Base-by-base conservation (phyloP, 176 grass and related monocot species). In the Guadua angustifolia region DNA sequence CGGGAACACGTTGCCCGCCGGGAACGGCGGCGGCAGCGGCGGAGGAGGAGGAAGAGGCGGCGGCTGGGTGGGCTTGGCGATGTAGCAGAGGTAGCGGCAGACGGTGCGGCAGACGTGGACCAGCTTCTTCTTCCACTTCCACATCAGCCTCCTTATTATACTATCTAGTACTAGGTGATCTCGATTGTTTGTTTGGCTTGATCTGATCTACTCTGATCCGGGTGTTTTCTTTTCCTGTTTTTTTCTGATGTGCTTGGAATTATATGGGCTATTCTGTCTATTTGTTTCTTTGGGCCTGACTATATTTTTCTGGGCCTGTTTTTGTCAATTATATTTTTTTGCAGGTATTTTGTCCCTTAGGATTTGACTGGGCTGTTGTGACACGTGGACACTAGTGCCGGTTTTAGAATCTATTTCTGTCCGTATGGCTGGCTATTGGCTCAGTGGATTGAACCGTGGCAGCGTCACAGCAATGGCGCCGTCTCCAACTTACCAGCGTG, bases 1-100 rank as follows among this genome's bases (percentile, higher is more conserved):
- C 42, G 96, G 96, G 89, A 99, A 99, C 32, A 83, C 89, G 69
- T 60, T 68, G 1, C 60, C 59, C 0, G 21, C 73, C 47, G 78
- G 75, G 15, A 38, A 1, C 45, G 73, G 62, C 74, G 65, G 38
- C 21, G 79, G 13, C 24, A 79, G 33, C 24, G 39, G n/a, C n/a
- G n/a, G 55, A 70, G 26, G 33, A 12, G 26, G 15, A 6, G 77
- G 35, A 42, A 43, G 56, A 43, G 42, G 25, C 3, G 69, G 64
- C 6, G 57, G 51, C 1, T 55, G 47, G 22, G n/a, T 4, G 65
- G 62, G 55, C 44, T 11, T 87, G n/a, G 56, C 33, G 62, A 44
- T 65, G 14, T 67, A 25, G 6, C 68, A 64, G 88, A 86, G 3
- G 58, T 87, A 35, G 33, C 84, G 79, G 74, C 51, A 79, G 79